Conservation (phyloP, 176 grass and related monocot species). For the Dactylis glomerata region DNA sequence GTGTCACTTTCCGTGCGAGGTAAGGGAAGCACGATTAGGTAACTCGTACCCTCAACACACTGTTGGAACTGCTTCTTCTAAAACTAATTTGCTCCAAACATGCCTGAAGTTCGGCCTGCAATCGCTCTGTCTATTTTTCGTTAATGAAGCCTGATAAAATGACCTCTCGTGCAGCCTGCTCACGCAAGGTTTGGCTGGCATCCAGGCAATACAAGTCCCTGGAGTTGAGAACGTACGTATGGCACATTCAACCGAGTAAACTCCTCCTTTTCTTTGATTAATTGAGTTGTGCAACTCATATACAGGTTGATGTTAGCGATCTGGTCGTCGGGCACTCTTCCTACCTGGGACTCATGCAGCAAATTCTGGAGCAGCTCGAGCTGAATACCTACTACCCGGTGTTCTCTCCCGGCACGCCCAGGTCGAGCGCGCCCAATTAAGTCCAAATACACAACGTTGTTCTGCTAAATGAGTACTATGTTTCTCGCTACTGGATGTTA, state of each 20-base stretch:
- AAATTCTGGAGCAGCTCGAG: constrained; percentile 70
- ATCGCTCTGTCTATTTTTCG: not conserved
- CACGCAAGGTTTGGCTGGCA: constrained; percentile 90
- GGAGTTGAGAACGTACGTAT: constrained; percentile 77
- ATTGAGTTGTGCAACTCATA: constrained; percentile 1
- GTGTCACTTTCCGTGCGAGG: constrained; percentile 85
- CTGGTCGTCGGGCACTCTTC: constrained; percentile 69
- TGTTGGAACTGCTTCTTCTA: not conserved
- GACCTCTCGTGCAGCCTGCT: constrained; percentile 53
- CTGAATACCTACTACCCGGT: constrained; percentile 68
- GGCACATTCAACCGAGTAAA: not conserved
- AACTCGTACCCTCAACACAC: not conserved
- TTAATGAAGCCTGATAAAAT: not conserved
- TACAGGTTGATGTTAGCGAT: constrained; percentile 81
- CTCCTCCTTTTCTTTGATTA: not conserved
- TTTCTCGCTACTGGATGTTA: not conserved
- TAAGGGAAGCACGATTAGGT: constrained; percentile 17
- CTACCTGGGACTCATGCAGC: constrained; percentile 44
- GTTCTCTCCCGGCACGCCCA: constrained; percentile 27
- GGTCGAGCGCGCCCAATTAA: no score
- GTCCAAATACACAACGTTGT: not conserved
- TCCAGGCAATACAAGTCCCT: constrained; percentile 65
- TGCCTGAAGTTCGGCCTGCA: not conserved
- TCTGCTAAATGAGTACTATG: not conserved
- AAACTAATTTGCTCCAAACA: not conserved